These are phyloP conservation scores for Ascochyta koolunga DNA, from an alignment of 2,329 filamentous ascomycete genomes.

Conservation along the genomic window DNA sequence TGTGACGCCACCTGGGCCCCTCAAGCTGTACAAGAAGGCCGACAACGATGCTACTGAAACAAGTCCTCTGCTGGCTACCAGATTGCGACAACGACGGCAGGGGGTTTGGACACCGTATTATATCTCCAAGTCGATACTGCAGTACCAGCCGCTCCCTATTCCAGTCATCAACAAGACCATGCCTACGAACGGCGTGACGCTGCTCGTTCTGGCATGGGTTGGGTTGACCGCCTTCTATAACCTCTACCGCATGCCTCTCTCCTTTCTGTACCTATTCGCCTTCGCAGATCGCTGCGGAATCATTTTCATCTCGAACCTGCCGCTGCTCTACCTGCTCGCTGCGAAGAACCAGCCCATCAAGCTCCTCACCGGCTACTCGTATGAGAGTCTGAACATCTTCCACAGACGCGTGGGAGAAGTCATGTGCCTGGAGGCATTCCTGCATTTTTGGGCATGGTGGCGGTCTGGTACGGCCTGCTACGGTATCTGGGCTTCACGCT, in stretches of 20 bases:
- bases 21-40: constrained; percentile 20
- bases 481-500: constrained; percentile 58
- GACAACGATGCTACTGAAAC: constrained; percentile 35
- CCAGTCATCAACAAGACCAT: constrained; percentile 63
- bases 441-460: constrained; percentile 64
- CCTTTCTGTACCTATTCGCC: constrained; percentile 59
- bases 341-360: constrained; percentile 71
- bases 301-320: constrained; percentile 59
- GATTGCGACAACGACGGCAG: constrained; percentile 1
- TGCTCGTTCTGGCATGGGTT: constrained; percentile 60
- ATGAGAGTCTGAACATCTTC: constrained; percentile 70
- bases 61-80: constrained; percentile 40
- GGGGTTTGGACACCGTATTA: constrained; percentile 28
- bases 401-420: constrained; percentile 68
- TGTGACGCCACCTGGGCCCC: constrained; percentile 34
- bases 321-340: constrained; percentile 65
- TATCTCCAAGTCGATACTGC: constrained; percentile 46
- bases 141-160: constrained; percentile 64
- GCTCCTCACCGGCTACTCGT: constrained; percentile 66
- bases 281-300: constrained; percentile 64
- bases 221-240: constrained; percentile 64
- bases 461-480: constrained; percentile 61
- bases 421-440: constrained; percentile 63
- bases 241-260: constrained; percentile 58
- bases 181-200: constrained; percentile 62